Percentiles rank a stretch among this genome's conserved stretches.
Evolutionary conservation across 2,329 filamentous ascomycete species (phyloP).

Genomic region (Coniella vitis): DNA sequence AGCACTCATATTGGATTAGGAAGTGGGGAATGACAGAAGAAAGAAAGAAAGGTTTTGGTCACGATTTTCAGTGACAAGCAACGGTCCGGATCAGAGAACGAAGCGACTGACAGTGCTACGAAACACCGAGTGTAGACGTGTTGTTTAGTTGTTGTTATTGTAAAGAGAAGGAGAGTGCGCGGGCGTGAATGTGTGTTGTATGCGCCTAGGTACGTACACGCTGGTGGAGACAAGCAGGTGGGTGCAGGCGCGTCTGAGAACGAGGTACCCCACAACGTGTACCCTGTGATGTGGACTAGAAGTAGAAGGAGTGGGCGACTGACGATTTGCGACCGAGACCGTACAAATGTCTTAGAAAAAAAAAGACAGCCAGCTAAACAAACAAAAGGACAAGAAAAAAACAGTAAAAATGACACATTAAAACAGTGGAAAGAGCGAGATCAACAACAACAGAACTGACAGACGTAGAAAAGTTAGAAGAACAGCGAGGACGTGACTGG

Average conservation of each 20-base stretch:
- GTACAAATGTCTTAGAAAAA: no score
- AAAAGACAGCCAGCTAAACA: background rate
- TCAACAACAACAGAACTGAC: no score
- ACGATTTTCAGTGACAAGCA: background rate
- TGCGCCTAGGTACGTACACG: no score
- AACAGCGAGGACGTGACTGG: no score
- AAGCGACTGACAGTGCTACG: no score
- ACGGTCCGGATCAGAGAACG: constrained; percentile 2
- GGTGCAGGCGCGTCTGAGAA: background rate
- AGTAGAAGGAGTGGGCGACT: background rate
- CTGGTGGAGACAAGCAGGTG: background rate
- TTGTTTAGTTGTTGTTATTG: no score
- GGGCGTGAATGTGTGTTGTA: background rate
- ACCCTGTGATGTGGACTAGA: background rate
- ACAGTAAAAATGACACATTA: background rate
- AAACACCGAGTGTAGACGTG: no score
- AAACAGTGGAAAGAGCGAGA: background rate
- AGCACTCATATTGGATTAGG: constrained; percentile 13
- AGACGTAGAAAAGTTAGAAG: no score
- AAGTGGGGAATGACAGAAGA: no score
- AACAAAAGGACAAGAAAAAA: background rate
- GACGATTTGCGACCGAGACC: no score
- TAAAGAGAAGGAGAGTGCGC: no score
- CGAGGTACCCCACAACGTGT: no score
- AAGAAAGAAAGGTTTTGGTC: background rate